Conservation (phyloP, 768 basidiomycete genomes). For the Tricholoma furcatifolium region DNA sequence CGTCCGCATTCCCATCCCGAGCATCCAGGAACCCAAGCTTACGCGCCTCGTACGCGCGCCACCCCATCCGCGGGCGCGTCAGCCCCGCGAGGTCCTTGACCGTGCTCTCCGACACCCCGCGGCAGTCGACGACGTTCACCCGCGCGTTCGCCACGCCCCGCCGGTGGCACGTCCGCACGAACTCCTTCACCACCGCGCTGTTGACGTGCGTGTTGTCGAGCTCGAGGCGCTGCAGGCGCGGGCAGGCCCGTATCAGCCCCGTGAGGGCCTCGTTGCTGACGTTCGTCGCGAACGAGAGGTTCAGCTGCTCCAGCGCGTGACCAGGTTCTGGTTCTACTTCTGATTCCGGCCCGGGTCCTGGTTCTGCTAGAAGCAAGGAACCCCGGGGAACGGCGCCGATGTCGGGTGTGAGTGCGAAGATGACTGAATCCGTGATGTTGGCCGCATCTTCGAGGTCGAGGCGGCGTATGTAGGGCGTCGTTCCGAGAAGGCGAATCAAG, state of each 20-base stretch:
- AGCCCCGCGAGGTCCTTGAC: slow-evolving; percentile 58
- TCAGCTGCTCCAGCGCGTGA: slow-evolving; percentile 68
- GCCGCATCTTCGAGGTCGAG: slow-evolving; percentile 86
- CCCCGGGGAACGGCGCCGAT: not conserved
- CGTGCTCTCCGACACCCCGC: slow-evolving; percentile 57
- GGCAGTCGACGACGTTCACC: slow-evolving; percentile 75
- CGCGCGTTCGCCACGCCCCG: slow-evolving; percentile 50
- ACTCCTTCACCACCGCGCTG: slow-evolving; percentile 59
- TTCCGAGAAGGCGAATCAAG: slow-evolving; percentile 65
- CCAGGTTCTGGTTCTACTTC: slow-evolving; percentile 62
- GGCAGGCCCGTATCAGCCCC: slow-evolving; percentile 62
- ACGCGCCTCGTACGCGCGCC: slow-evolving; percentile 72
- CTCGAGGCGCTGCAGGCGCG: slow-evolving; percentile 64
- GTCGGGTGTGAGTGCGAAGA: slow-evolving; percentile 60
- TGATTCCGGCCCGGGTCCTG: no score
- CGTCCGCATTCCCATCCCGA: slow-evolving; percentile 60
- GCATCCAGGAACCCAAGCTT: slow-evolving; percentile 70
- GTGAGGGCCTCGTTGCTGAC: slow-evolving; percentile 65
- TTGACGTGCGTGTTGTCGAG: slow-evolving; percentile 79
- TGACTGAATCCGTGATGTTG: slow-evolving; percentile 70
- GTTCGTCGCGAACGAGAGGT: slow-evolving; percentile 63
- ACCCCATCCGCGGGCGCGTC: slow-evolving; percentile 71
- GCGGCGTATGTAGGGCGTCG: slow-evolving; percentile 67
- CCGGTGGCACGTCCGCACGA: slow-evolving; percentile 54
- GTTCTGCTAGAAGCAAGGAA: no score